Evolutionary conservation across 768 basidiomycete genomes (phyloP).

Genomic region (Daedalea quercina): DNA sequence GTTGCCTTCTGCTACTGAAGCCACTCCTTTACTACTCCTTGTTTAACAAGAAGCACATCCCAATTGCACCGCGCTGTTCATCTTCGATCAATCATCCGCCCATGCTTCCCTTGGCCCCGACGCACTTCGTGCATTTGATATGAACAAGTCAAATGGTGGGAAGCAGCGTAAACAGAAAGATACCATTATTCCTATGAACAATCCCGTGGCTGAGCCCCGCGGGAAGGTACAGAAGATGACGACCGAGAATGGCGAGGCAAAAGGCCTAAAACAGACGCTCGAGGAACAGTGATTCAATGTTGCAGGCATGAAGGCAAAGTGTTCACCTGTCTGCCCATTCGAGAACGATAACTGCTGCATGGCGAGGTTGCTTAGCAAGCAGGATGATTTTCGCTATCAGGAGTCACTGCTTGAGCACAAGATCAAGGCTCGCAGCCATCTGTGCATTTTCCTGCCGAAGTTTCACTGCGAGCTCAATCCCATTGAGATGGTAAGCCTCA

Average conservation of each 20-base stretch:
- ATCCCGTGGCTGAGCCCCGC: slow-evolving; percentile 21
- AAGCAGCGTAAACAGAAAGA: slow-evolving; percentile 17
- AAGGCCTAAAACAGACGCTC: slow-evolving; percentile 30
- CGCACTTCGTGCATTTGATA: slow-evolving; percentile 20
- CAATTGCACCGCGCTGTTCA: slow-evolving; percentile 24
- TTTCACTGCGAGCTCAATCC: slow-evolving; percentile 43
- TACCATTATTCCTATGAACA: slow-evolving; percentile 29
- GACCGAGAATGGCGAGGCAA: slow-evolving; percentile 21
- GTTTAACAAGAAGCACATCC: slow-evolving; percentile 30
- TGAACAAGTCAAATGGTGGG: slow-evolving; percentile 19
- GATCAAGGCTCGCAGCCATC: slow-evolving; percentile 27
- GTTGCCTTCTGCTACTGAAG: too few relatives aligned
- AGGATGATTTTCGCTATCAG: slow-evolving; percentile 35
- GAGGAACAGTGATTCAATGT: slow-evolving; percentile 35
- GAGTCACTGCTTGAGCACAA: slow-evolving; percentile 26
- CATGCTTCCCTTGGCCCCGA: slow-evolving; percentile 21
- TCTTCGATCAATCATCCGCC: slow-evolving; percentile 38
- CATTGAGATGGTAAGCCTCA: slow-evolving; percentile 34
- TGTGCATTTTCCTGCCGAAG: slow-evolving; percentile 36
- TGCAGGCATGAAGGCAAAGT: slow-evolving; percentile 25
- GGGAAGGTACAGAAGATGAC: slow-evolving; percentile 33
- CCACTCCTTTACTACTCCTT: too few relatives aligned
- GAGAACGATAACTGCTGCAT: slow-evolving; percentile 30
- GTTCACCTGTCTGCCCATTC: slow-evolving; percentile 29
- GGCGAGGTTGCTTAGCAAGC: slow-evolving; percentile 28